phyloP scores from a whole-genome alignment of 169 alveolate genomes.

The Theileria orientalis region DNA sequence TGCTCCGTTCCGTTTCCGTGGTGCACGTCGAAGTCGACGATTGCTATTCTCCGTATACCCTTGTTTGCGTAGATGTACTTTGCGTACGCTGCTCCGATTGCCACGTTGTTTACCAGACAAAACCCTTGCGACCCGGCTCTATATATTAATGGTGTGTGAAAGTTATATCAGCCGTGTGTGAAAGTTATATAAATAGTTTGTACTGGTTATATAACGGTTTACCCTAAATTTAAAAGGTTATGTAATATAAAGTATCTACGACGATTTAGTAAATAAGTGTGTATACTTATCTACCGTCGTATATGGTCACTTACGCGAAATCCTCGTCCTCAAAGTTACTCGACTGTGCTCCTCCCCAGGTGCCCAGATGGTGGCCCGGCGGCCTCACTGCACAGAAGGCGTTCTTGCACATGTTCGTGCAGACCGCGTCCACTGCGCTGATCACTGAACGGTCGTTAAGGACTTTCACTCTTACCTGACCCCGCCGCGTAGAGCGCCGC shows the following conservation, averaged over 20 bases:
- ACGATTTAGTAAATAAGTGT: too few species aligned
- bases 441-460: constrained; percentile 66
- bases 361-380: constrained; percentile 99
- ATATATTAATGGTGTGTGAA: constrained; percentile 15
- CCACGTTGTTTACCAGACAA: constrained; percentile 96
- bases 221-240: neutral
- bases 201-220: constrained; percentile 12
- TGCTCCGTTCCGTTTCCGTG: constrained; percentile 99
- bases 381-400: constrained; percentile 95
- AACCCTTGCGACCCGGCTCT: constrained; percentile 94
- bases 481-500: constrained; percentile 91
- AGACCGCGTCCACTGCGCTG: constrained; percentile 89
- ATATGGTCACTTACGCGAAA: constrained; percentile 66
- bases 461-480: constrained; percentile 20
- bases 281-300: too few species aligned
- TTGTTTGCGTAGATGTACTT: constrained; percentile 80
- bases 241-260: too few species aligned
- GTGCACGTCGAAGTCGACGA: constrained; percentile 98
- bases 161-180: constrained; percentile 30
- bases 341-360: constrained; percentile 91
- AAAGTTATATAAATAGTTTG: constrained; percentile 21
- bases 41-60: constrained; percentile 91
- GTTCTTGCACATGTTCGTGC: constrained; percentile 77
- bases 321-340: constrained; percentile 72
- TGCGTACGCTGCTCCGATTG: constrained; percentile 97